Conservation (phyloP, 768 basidiomycete species). For the Pisolithus microcarpus region DNA sequence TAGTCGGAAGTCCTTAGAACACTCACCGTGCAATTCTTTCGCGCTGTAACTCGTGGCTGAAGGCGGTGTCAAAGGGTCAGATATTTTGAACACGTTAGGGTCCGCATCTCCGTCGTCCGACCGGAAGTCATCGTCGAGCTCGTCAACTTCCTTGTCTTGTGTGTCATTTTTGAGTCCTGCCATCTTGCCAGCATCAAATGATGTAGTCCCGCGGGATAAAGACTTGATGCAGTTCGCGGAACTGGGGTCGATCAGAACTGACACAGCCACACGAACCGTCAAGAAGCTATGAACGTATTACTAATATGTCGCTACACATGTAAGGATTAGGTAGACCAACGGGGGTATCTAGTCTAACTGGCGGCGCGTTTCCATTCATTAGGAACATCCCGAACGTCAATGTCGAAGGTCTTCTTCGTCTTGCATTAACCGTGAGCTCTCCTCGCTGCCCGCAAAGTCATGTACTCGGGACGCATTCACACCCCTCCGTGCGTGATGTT, state of each 20-base stretch:
- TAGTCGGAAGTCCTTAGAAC: neutral
- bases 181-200: constrained; percentile 8
- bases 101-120: constrained; percentile 34
- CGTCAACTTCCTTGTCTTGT: constrained; percentile 38
- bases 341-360: too few species aligned
- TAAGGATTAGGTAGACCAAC: too few species aligned
- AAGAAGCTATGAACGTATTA: too few species aligned
- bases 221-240: neutral
- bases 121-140: constrained; percentile 40
- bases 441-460: constrained; percentile 27
- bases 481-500: constrained; percentile 12
- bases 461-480: constrained; percentile 9
- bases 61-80: constrained; percentile 35
- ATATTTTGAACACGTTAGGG: constrained; percentile 38
- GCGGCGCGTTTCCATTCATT: too few species aligned
- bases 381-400: constrained; percentile 19
- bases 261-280: too few species aligned
- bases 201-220: neutral
- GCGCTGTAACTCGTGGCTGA: constrained; percentile 37
- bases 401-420: constrained; percentile 26
- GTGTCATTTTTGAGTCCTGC: constrained; percentile 6
- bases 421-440: constrained; percentile 38
- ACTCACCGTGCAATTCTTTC: constrained; percentile 40
- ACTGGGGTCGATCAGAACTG: constrained; percentile 3
- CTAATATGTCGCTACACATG: too few species aligned